Evolutionary conservation across 257 asterid genomes (phyloP), one percentile per base, ranked within the genome.

Genomic region (Solanum etuberosum): DNA sequence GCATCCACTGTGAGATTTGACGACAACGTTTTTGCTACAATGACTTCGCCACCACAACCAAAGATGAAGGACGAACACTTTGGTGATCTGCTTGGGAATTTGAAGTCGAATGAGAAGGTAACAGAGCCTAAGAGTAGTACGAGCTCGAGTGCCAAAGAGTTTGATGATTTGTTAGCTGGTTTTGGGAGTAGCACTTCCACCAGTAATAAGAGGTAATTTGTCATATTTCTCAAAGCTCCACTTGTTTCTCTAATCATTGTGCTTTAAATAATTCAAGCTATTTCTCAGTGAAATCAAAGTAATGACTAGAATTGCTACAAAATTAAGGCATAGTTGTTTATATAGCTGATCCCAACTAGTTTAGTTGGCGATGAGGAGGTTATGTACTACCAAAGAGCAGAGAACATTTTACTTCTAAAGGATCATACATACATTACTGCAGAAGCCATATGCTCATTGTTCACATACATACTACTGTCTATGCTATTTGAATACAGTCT

Each of bases 141-240:
- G 90, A 91, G 89, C 91, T 93, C 95, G 18, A 90, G 82, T 29
- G 77, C 93, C 27, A 88, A 90, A 88, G 97, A 91, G 18, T 93
- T 93, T 43, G 98, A 95, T 87, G 99, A 96, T 91, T 84, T 96
- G 91, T 88, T 96, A 70, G 91, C 94, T 46, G 98, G 97, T 86
- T 92, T 97, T 87, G 96, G 94, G 77, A 90, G 91, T 86, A 92
- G 89, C 86, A 57, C 96, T 76, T 91, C 93, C 87, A 89, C 87
- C 84, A 91, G 88, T 83, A 92, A 85, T 93, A 80, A 29, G 67
- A 96, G 99, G 99, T 97, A 91, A 54, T 38, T 27, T 46, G 42
- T 27, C 40, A 80, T 27, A 16, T 29, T 46, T 46, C 46, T 72
- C 80, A 34, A 72, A 72, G 81, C 48, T 72, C 29, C 48, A 72